These are phyloP conservation scores for Salix udensis DNA, from an alignment of 345 rosid genomes.

Conservation along the genomic window DNA sequence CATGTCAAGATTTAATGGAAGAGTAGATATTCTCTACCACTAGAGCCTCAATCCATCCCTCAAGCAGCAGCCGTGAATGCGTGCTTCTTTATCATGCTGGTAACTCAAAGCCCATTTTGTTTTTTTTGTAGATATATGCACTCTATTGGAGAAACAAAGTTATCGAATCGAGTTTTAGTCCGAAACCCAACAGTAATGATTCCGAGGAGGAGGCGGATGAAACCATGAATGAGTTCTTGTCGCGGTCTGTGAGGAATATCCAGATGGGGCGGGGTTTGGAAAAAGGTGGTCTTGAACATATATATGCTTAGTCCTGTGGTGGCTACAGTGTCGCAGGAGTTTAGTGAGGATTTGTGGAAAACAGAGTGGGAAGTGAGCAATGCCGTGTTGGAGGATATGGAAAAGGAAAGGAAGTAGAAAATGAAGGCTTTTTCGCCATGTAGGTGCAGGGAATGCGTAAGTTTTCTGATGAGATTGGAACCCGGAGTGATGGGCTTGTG, in stretches of 20 bases:
- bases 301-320: conserved; percentile 25
- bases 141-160: background rate
- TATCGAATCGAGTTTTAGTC: background rate
- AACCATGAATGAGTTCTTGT: conserved; percentile 63
- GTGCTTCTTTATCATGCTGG: background rate
- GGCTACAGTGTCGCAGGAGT: conserved; percentile 35
- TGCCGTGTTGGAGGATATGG: conserved; percentile 77
- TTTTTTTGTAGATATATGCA: conserved; percentile 9
- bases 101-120: background rate
- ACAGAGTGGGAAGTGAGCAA: conserved; percentile 79
- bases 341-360: conserved; percentile 74
- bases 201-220: conserved; percentile 56
- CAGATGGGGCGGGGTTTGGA: conserved; percentile 47
- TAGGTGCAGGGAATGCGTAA: conserved; percentile 78
- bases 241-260: conserved; percentile 77
- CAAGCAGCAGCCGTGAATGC: background rate
- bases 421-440: conserved; percentile 68
- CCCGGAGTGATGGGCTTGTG: conserved; percentile 94
- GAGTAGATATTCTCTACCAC: conserved; percentile 14
- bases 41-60: background rate
- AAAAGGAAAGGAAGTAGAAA: conserved; percentile 74
- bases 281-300: conserved; percentile 46
- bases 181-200: conserved; percentile 25
- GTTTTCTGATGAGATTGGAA: conserved; percentile 85
- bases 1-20: conserved; percentile 10